Evolutionary conservation across 2,329 filamentous ascomycete species (phyloP), one percentile per base, ranked within the genome.

Genomic region (Zymoseptoria pseudotritici): DNA sequence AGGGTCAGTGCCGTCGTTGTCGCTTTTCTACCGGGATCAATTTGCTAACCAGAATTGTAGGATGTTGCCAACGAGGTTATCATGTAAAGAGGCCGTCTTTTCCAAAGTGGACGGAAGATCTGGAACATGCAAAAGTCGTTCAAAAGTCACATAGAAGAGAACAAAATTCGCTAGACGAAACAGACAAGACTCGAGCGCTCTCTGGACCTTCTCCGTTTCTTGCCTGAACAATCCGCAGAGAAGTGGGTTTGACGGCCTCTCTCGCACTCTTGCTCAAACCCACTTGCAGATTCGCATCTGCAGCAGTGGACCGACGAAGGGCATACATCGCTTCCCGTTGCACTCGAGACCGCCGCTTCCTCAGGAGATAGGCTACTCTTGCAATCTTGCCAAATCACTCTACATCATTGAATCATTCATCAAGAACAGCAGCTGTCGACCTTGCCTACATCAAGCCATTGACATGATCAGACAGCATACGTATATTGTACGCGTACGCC

Each of bases 1-100:
- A 85, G 92, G 79, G 90, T 93, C 79, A 75, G 89, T 83, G 49
- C 36, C 3, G 10, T 26, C 8, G 22, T 55, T 49, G 4, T 11
- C 53, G 22, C 55, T 56, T 54, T 20, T 53, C 22, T 11, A 13
- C 57, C 51, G 53, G 54, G 63, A 54, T 59, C 36, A 20, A 50
- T 24, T n/a, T 59, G 55, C 11, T 50, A n/a, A 58, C 51, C 50
- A 21, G 46, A 59, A n/a, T 53, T 50, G 20, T 46, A 91, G 88
- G 91, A 96, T 75, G 91, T 96, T 61, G 77, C 85, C 63, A 92
- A 93, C 70, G 83, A 85, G 71, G 90, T 96, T 71, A 97, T 97
- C 75, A 97, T 97, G 92, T 97, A 84, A 60, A 53, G 3, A 20
- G 31, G 20, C 50, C 20, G 4, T n/a, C 42, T 29, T 50, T 11